Evolutionary conservation across 768 basidiomycete genomes (phyloP), one percentile per base, ranked within the genome.

Genomic region (Collybia sordida): DNA sequence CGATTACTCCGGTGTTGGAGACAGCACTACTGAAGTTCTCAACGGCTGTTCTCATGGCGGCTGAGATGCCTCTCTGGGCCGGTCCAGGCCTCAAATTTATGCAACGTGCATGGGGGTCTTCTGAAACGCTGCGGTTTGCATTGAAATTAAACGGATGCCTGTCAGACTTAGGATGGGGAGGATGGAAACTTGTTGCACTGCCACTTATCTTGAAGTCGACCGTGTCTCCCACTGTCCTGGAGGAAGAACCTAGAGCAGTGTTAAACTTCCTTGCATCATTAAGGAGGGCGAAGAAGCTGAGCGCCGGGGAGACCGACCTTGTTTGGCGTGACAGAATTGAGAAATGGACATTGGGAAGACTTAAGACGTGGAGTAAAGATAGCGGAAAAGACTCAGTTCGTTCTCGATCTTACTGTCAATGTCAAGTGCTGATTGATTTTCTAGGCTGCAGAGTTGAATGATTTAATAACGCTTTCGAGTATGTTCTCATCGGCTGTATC

Each of bases 111-210:
- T 87, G 84, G 78, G 60, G 58, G 55, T 35, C 31, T 1, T 21
- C 47, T 3, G 51, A 50, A 8, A 37, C n/a, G 14, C 27, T 54
- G 36, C 22, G 44, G 6, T 82, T 88, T 51, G 80, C 78, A 1
- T 53, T 83, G 2, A 73, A 76, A 24, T 66, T 92, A 4, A 75
- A 81, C 23, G 83, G 84, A 0, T 70, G 78, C 4, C 75, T 92
- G 6, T 75, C 83, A 2, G 83, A 86, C 42, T 65, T 85, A 4
- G 74, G 73, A 0, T 93, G 89, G 87, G 81, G 81, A 17, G 90
- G 88, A 2, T 92, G 88, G 88, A 88, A 83, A 61, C 70, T 81
- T 25, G 64, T 90, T 8, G 86, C 79, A 12, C 61, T 85, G 2
- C 85, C 88, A 1, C 64, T 74, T 11, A 59, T 90, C n/a, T 57